phyloP scores from a whole-genome alignment of 495 filamentous ascomycete species.

The Geopyxis carbonaria region DNA sequence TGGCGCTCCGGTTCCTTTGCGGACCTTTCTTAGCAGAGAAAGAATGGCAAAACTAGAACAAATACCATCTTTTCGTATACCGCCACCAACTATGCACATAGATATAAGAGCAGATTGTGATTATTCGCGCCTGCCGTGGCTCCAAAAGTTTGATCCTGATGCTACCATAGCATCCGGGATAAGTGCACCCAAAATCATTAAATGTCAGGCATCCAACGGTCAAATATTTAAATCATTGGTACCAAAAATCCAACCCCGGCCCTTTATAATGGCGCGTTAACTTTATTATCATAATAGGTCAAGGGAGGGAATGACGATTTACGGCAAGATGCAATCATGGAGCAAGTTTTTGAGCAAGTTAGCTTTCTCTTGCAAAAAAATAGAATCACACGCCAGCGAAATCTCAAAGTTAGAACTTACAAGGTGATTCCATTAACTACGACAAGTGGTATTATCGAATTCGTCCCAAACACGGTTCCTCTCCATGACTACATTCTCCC shows the following conservation, averaged over 20 bases:
- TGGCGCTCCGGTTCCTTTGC: background rate
- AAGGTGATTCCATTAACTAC: constrained; percentile 80
- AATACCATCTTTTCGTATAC: constrained; percentile 44
- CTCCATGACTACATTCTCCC: constrained; percentile 82
- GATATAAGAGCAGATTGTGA: constrained; percentile 52
- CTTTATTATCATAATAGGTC: constrained; percentile 36
- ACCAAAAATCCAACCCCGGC: constrained; percentile 20
- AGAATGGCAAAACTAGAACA: background rate
- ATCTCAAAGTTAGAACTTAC: constrained; percentile 81
- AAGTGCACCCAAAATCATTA: constrained; percentile 81
- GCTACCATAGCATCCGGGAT: constrained; percentile 80
- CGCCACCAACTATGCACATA: constrained; percentile 79
- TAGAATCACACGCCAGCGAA: constrained; percentile 67
- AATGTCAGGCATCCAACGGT: constrained; percentile 58
- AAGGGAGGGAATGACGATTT: constrained; percentile 92
- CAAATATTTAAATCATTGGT: constrained; percentile 67
- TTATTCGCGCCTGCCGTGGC: constrained; percentile 57
- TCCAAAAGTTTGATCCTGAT: constrained; percentile 46
- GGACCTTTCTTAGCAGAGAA: background rate
- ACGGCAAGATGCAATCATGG: constrained; percentile 99
- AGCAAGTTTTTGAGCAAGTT: constrained; percentile 95
- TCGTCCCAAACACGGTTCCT: constrained; percentile 79
- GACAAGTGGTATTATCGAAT: constrained; percentile 85
- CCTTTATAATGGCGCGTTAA: too few relatives aligned
- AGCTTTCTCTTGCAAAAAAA: constrained; percentile 74